Evolutionary conservation across 441 rosid species (phyloP), one percentile per base, ranked within the genome.

Genomic region (Populus hybrid): DNA sequence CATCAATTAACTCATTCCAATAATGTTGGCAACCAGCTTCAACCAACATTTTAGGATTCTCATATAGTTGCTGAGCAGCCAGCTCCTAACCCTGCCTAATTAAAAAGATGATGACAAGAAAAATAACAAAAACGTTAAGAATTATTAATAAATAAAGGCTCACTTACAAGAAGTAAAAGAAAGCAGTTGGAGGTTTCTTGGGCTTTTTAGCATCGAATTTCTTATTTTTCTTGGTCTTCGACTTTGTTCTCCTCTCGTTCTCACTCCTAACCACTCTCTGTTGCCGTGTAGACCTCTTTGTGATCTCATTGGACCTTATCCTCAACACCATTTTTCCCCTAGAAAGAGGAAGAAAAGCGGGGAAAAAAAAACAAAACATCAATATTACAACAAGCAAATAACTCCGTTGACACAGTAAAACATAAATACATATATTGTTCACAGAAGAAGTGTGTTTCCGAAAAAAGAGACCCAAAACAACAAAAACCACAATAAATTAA

Each of bases 161-260:
- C 23, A 82, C 93, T 35, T 85, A 92, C 99, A 94, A 79, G 89
- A 88, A 94, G 83, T 63, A 94, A 88, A 96, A 96, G 85, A 96
- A 96, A 63, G 97, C 98, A 76, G 98, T 96, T 12, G 98, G 93
- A 69, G 98, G 98, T 80, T 94, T 94, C 89, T 96, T 96, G 3
- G 98, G 99, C 83, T 77, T 92, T 79, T 86, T 85, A 70, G 89
- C 85, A 68, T 90, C 94, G 24, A 83, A 24, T 84, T 89, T 89
- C 63, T 28, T 36, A 1, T 14, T 46, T 46, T 23, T 69, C 78
- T 90, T 89, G 86, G 85, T 90, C 81, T 86, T 86, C 78, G 85
- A 67, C 77, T 69, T 82, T 63, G 78, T 42, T 54, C 79, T 87
- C 85, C 34, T 74, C 79, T 78, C 85, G 72, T 74, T 85, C 75